Conservation (phyloP, 2,329 filamentous ascomycete species). For the Fusarium scirpi region DNA sequence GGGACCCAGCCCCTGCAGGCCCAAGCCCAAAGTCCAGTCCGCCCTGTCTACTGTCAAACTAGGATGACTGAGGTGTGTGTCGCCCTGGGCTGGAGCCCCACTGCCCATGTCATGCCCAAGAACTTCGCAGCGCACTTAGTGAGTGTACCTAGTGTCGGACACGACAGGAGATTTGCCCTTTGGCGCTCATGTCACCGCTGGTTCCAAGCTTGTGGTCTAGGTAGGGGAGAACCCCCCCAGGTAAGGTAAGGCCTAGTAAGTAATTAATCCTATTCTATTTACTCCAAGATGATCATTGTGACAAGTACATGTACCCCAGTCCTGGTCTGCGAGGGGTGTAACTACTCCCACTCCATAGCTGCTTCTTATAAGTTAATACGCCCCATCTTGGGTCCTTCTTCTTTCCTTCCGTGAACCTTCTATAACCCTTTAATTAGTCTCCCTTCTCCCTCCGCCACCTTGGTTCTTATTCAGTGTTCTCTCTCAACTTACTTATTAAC, state of each 20-base stretch:
- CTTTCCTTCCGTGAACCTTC: constrained; percentile 46
- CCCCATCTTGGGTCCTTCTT: constrained; percentile 47
- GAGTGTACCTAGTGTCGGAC: constrained; percentile 9
- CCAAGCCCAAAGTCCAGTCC: constrained; percentile 41
- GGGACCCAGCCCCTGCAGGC: constrained; percentile 33
- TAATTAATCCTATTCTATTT: constrained; percentile 39
- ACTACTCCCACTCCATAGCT: constrained; percentile 37
- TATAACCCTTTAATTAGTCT: constrained; percentile 44
- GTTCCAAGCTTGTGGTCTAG: constrained; percentile 50
- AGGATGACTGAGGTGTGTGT: constrained; percentile 38
- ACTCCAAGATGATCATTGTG: constrained; percentile 43
- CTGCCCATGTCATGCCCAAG: constrained; percentile 47
- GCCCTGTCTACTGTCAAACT: constrained; percentile 49
- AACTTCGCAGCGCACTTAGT: constrained; percentile 36
- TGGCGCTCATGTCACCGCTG: constrained; percentile 52
- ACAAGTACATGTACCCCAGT: constrained; percentile 45
- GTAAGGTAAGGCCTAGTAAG: constrained; percentile 40
- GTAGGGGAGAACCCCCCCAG: constrained; percentile 1
- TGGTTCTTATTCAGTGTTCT: constrained; percentile 18
- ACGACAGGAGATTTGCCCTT: constrained; percentile 47
- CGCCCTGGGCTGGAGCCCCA: constrained; percentile 43
- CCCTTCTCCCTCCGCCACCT: constrained; percentile 37
- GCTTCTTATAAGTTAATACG: constrained; percentile 52
- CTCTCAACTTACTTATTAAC: constrained; percentile 20
- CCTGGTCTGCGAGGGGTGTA: constrained; percentile 40